Evolutionary conservation across 1,284 basidiomycete species (phyloP).

Genomic region (Fomitopsis betulina): DNA sequence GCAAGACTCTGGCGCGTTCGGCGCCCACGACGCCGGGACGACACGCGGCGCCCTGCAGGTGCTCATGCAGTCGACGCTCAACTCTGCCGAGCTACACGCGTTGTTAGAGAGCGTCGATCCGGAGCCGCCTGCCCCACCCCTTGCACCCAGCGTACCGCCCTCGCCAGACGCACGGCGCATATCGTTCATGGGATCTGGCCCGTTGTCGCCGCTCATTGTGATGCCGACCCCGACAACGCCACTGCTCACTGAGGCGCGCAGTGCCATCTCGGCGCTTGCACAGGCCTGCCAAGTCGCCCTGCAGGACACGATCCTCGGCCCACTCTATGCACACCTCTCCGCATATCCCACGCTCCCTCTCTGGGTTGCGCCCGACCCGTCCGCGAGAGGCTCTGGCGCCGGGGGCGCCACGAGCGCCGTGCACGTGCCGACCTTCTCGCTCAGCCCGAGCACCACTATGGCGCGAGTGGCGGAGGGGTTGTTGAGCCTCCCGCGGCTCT

Average conservation of each 20-base stretch:
- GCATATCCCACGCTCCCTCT: conserved; percentile 65
- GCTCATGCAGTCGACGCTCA: conserved; percentile 77
- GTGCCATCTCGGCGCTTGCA: conserved; percentile 65
- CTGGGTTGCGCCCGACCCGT: conserved; percentile 60
- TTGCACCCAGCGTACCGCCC: conserved; percentile 21
- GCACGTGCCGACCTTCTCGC: conserved; percentile 88
- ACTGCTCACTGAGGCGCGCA: conserved; percentile 55
- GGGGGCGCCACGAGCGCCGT: conserved; percentile 53
- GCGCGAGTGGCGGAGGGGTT: conserved; percentile 90
- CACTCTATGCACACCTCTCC: conserved; percentile 74
- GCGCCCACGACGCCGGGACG: conserved; percentile 45
- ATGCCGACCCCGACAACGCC: conserved; percentile 24
- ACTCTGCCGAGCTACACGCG: conserved; percentile 70
- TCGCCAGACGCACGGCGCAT: conserved; percentile 22
- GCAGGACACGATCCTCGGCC: conserved; percentile 80
- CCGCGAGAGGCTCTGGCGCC: conserved; percentile 28
- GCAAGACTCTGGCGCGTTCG: conserved; percentile 47
- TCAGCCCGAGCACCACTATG: conserved; percentile 86
- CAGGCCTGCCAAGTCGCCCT: conserved; percentile 72
- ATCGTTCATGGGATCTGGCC: conserved; percentile 19
- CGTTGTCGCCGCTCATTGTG: conserved; percentile 10
- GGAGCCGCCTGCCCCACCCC: conserved; percentile 28
- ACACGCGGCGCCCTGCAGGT: conserved; percentile 71
- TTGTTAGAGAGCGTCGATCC: conserved; percentile 54
- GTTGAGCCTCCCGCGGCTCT: conserved; percentile 87